Base-by-base conservation (phyloP, 1,139 yeast genomes). In the Sugiyamaella paludigena region DNA sequence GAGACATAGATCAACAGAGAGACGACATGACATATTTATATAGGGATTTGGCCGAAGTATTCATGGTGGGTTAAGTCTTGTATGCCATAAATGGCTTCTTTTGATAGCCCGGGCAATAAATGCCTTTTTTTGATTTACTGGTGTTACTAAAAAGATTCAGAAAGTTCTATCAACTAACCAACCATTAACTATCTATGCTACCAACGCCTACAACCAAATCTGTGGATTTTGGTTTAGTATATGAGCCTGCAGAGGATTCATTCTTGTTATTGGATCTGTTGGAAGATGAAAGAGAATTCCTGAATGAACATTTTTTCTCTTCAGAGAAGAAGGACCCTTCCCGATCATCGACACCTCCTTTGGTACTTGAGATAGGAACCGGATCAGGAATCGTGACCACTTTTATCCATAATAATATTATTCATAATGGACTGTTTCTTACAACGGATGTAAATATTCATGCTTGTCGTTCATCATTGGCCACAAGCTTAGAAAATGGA, bases 231-330 rank as follows among this genome's bases (percentile, higher is more conserved):
- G 72, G 70, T 16, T 72, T 70, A 53, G 95, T 91, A 4, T 92
- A 92, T 64, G 98, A 92, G 62, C 98, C 98, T 0, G 80, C 95
- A 0, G 98, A 92, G 60, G 98, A 92, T 70, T 80, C 95, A 11
- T 92, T 84, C 61, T 76, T 91, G 9, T 71, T 92, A 11, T 69
- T 92, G 35, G 98, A 92, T 65, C 74, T 84, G 15, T 73, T 92
- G 47, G 98, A 92, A 60, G 66, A 72, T 40, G 84, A 86, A 47
- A 64, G 65, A 43, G 59, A 53, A 1, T 60, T 43, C 35, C 44
- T 53, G 11, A 48, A 31, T 7, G 30, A 24, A 31, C 10, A 29
- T 11, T 48, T 43, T 28, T 29, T 26, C 2, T 31, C 32, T 5
- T 19, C 34, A 33, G 33, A 50, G 8, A 19, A 9, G 8, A 16